phyloP scores from a whole-genome alignment of 768 basidiomycete genomes.

The Leucosporidium creatinivorum region DNA sequence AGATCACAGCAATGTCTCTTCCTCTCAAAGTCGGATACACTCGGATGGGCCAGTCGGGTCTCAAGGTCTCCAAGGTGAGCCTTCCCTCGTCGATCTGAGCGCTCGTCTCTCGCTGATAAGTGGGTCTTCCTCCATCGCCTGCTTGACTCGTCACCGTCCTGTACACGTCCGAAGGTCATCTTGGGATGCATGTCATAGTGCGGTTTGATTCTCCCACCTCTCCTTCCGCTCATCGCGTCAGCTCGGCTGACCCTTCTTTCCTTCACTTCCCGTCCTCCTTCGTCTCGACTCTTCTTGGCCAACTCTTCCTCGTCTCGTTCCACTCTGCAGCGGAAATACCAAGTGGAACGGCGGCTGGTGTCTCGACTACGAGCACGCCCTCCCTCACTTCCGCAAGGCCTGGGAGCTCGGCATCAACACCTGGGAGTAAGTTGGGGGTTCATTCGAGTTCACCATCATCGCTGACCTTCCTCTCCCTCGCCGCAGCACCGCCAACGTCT shows the following conservation, averaged over 20 bases:
- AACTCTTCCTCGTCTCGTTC: no score
- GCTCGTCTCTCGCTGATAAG: no score
- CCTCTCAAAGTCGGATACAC: conserved; percentile 13
- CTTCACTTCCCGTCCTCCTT: conserved; percentile 29
- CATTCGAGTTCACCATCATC: no score
- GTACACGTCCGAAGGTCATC: conserved; percentile 45
- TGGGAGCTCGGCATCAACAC: conserved; percentile 60
- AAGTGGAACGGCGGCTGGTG: conserved; percentile 22
- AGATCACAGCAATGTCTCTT: background rate
- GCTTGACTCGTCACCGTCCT: no score
- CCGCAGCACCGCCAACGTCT: conserved; percentile 44
- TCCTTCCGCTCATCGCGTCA: no score
- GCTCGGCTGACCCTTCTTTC: no score
- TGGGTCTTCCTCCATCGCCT: no score
- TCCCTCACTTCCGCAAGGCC: conserved; percentile 54
- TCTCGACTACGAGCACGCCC: conserved; percentile 45
- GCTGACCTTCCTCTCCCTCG: background rate
- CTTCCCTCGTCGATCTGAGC: no score
- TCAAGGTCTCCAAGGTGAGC: conserved; percentile 52
- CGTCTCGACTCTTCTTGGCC: no score
- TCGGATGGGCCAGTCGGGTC: conserved; percentile 53
- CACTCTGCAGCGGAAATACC: no score
- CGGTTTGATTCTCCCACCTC: no score
- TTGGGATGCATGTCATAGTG: conserved; percentile 47
- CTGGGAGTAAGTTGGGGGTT: conserved; percentile 45